phyloP scores from a whole-genome alignment of 305 asterid species.

The Fraxinus floribunda region DNA sequence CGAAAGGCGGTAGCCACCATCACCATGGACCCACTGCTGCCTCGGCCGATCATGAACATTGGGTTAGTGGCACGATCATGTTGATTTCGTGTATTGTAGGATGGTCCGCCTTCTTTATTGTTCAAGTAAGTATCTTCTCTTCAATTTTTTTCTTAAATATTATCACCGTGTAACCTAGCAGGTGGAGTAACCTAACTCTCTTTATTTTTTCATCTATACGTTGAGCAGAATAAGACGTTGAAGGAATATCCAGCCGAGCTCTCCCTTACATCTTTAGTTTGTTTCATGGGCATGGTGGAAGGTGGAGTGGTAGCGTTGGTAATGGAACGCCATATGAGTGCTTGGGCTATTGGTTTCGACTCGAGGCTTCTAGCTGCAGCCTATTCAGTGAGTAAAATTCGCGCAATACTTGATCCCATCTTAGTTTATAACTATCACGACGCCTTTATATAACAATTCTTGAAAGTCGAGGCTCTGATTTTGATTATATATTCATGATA shows the following conservation, averaged over 20 bases:
- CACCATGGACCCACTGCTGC: slow-evolving; percentile 32
- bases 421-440: neutral
- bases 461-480: neutral
- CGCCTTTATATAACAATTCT: neutral
- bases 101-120: slow-evolving; percentile 80
- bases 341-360: slow-evolving; percentile 85
- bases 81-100: slow-evolving; percentile 60
- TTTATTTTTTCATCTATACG: neutral
- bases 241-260: slow-evolving; percentile 85
- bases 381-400: slow-evolving; percentile 57
- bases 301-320: slow-evolving; percentile 69
- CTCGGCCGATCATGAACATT: slow-evolving; percentile 42
- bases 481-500: neutral
- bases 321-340: slow-evolving; percentile 63
- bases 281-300: slow-evolving; percentile 65
- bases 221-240: slow-evolving; percentile 59
- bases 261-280: slow-evolving; percentile 59
- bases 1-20: slow-evolving; percentile 43
- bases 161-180: too few relatives aligned
- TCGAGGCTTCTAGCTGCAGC: slow-evolving; percentile 82
- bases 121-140: slow-evolving; percentile 48
- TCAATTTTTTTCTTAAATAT: neutral
- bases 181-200: neutral
- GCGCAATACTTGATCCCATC: neutral
- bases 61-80: slow-evolving; percentile 69